Conservation (phyloP, 1,139 yeast genomes). For the Nakaseomyces kungkrabaensis region DNA sequence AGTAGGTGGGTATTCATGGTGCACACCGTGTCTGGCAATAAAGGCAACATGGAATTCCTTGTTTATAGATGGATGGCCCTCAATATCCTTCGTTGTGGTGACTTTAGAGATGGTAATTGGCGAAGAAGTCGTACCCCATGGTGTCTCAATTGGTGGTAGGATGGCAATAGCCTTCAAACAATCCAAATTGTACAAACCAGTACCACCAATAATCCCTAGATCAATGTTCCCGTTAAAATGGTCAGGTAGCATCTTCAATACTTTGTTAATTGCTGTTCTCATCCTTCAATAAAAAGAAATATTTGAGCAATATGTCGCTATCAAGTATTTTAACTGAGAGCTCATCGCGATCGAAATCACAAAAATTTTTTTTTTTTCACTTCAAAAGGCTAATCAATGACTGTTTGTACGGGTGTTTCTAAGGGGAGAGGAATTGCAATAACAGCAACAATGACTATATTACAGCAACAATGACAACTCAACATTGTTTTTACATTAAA, state of each 20-base stretch:
- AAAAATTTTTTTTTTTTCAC: too few species aligned
- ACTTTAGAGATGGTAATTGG: conserved; percentile 75
- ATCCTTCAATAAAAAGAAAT: too few species aligned
- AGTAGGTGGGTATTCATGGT: conserved; percentile 82
- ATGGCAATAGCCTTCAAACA: conserved; percentile 79
- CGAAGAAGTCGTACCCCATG: conserved; percentile 96
- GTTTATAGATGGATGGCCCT: not conserved
- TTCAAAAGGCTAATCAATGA: too few species aligned
- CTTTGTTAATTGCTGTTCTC: too few species aligned
- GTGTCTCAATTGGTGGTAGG: conserved; percentile 69
- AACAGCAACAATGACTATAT: too few species aligned
- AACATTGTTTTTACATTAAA: too few species aligned
- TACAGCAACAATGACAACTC: too few species aligned
- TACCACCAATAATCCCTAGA: conserved; percentile 91
- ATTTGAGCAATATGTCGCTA: too few species aligned
- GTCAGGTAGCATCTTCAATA: not conserved
- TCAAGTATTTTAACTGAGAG: too few species aligned
- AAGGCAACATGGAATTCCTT: conserved; percentile 70
- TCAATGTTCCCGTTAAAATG: conserved; percentile 48
- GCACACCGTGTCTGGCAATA: conserved; percentile 85
- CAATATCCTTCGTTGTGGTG: conserved; percentile 35
- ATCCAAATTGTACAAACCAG: conserved; percentile 87
- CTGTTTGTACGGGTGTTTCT: too few species aligned
- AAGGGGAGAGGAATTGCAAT: too few species aligned
- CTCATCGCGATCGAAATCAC: too few species aligned